phyloP scores from a whole-genome alignment of 2,329 filamentous ascomycete genomes.

The Fusarium caatingaense region DNA sequence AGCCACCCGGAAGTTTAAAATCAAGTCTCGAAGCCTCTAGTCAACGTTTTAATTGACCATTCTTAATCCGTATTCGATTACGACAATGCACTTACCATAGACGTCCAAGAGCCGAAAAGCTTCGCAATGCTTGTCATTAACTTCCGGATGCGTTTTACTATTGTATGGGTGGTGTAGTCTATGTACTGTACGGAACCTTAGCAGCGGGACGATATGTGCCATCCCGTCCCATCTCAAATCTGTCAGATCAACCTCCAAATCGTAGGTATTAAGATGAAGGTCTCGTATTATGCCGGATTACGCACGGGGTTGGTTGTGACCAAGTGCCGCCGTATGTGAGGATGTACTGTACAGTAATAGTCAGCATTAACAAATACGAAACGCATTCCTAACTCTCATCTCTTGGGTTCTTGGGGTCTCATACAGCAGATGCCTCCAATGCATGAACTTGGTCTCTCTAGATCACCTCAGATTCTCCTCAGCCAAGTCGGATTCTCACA shows the following conservation, averaged over 20 bases:
- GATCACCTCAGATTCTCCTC: background rate
- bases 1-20: constrained; percentile 24
- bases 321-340: background rate
- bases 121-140: constrained; percentile 7
- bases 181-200: too few relatives aligned
- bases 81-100: constrained; percentile 19
- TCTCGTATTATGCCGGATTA: constrained; percentile 17
- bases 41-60: background rate
- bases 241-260: constrained; percentile 4
- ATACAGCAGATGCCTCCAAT: background rate
- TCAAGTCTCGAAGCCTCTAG: constrained; percentile 16
- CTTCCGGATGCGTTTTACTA: constrained; percentile 32
- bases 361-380: constrained; percentile 37
- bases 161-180: background rate
- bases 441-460: constrained; percentile 19
- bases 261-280: constrained; percentile 9
- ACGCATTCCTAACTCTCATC: constrained; percentile 32
- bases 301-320: constrained; percentile 4
- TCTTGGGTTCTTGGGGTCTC: background rate
- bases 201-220: constrained; percentile 3
- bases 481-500: constrained; percentile 1
- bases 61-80: constrained; percentile 8
- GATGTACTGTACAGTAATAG: background rate
- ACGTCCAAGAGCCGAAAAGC: constrained; percentile 17
- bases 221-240: constrained; percentile 1